phyloP scores from a whole-genome alignment of 2,329 filamentous ascomycete genomes.

The Didymosphaeria variabile region DNA sequence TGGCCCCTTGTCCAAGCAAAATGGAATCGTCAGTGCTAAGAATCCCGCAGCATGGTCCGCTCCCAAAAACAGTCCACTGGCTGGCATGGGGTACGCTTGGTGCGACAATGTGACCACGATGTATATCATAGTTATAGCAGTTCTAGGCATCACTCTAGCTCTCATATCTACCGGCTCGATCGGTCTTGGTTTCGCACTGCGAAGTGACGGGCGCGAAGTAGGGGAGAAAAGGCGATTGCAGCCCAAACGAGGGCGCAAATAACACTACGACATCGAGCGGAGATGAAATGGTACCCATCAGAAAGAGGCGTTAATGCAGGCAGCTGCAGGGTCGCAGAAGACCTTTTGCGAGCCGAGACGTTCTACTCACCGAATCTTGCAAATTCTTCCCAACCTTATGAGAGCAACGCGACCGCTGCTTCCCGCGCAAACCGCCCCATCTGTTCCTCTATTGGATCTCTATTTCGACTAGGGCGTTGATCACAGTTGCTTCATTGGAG shows the following conservation, averaged over 20 bases:
- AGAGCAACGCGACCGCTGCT: conserved; percentile 29
- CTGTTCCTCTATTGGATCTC: conserved; percentile 14
- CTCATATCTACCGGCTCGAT: conserved; percentile 16
- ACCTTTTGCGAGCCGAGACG: conserved; percentile 15
- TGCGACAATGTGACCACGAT: conserved; percentile 12
- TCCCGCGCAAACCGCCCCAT: conserved; percentile 21
- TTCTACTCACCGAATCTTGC: conserved; percentile 16
- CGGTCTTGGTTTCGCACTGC: conserved; percentile 9
- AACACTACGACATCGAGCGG: conserved; percentile 13
- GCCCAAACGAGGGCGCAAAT: conserved; percentile 13
- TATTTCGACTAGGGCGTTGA: conserved; percentile 20
- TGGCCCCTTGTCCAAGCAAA: conserved; percentile 17
- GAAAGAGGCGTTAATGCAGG: conserved; percentile 39
- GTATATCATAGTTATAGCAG: conserved; percentile 17
- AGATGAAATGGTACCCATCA: conserved; percentile 18
- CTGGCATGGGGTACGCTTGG: conserved; percentile 7
- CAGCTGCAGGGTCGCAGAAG: conserved; percentile 34
- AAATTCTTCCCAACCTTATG: conserved; percentile 26
- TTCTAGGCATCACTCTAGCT: conserved; percentile 28
- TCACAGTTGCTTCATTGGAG: conserved; percentile 30
- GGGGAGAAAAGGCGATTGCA: conserved; percentile 24
- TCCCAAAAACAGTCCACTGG: conserved; percentile 11
- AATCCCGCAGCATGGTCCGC: conserved; percentile 26
- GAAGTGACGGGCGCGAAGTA: conserved; percentile 23
- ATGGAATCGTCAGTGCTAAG: conserved; percentile 21